Base-by-base conservation (phyloP, 768 basidiomycete genomes). In the Xanthoconium stramineum region DNA sequence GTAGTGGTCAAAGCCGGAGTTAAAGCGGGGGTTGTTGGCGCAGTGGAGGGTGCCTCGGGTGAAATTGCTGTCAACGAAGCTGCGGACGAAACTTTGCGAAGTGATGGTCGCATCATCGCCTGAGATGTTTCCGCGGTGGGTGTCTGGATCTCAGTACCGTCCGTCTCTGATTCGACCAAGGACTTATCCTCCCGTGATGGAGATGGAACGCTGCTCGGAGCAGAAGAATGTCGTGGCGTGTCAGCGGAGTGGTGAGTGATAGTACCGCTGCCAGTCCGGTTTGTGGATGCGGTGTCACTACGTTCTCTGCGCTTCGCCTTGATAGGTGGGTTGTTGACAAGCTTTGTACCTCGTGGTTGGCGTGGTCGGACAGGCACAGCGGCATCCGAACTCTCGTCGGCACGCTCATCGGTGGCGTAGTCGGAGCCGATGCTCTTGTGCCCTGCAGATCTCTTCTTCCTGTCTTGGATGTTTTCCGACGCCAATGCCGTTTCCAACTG, bases 401-500 rank as follows among this genome's bases (percentile, higher is more conserved):
- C 85, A 62, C 85, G 85, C 33, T 82, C 85, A 46, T 75, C 74
- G 1, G 71, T 71, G 24, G 65, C 56, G 50, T 65, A 69, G 32
- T 67, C 69, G 5, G 69, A 71, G 19, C 59, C 61, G 2, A 52
- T 57, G 13, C 52, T 63, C 47, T 56, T 68, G 53, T 65, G 43
- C 19, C 57, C 70, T 32, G 64, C 57, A 36, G 68, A 61, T 43
- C 68, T 66, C 55, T 62, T 71, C 56, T 70, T 71, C 61, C 70
- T 44, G 35, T 71, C 70, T 50, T 72, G 70, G 28, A 70, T 47
- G 49, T 69, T 81, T 37, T 91, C 89, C 9, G 82, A 72, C 12
- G 83, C 77, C 43, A 93, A 72, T 5, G 91, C 91, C 37, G 76
- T 79, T 69, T 93, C 92, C 53, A 94, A 76, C 91, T 94, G 57